Conservation (phyloP, 1,284 basidiomycete species). For the Prillingera fragicola region DNA sequence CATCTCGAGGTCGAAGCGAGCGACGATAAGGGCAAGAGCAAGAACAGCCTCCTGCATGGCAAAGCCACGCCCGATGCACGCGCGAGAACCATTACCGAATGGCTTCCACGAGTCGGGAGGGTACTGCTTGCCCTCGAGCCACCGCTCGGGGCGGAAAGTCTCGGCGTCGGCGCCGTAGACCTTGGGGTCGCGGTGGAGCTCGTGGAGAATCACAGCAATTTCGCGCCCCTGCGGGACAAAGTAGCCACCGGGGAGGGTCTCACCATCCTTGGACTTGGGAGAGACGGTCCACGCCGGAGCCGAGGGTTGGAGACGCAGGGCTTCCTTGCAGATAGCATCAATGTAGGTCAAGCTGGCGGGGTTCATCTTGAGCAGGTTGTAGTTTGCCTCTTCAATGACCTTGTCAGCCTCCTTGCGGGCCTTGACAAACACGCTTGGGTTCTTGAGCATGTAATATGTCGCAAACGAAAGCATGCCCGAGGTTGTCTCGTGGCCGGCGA, state of each 20-base stretch:
- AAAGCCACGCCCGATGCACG: slow-evolving; percentile 47
- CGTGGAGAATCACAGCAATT: slow-evolving; percentile 43
- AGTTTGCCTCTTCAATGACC: slow-evolving; percentile 35
- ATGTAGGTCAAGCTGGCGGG: slow-evolving; percentile 51
- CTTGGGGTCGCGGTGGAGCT: slow-evolving; percentile 49
- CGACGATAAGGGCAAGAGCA: slow-evolving; percentile 49
- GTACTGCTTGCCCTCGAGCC: slow-evolving; percentile 52
- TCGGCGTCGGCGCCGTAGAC: slow-evolving; percentile 54
- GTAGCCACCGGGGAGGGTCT: slow-evolving; percentile 44
- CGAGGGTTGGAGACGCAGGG: slow-evolving; percentile 50
- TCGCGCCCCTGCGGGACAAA: slow-evolving; percentile 43
- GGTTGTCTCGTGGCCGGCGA: slow-evolving; percentile 55
- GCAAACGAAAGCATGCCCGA: slow-evolving; percentile 32
- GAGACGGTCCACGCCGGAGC: slow-evolving; percentile 29
- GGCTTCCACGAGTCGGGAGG: slow-evolving; percentile 44
- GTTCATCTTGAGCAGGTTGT: slow-evolving; percentile 2
- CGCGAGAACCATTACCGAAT: slow-evolving; percentile 26
- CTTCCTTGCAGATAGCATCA: slow-evolving; percentile 52
- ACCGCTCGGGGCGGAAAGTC: slow-evolving; percentile 47
- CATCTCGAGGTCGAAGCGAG: slow-evolving; percentile 51
- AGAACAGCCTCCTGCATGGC: slow-evolving; percentile 53
- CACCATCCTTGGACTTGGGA: slow-evolving; percentile 47
- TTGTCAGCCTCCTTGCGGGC: slow-evolving; percentile 55
- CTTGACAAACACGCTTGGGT: slow-evolving; percentile 53
- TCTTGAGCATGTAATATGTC: slow-evolving; percentile 50